These are phyloP conservation scores for Aphanocladium album DNA, from an alignment of 2,329 filamentous ascomycete genomes.

Conservation along the genomic window DNA sequence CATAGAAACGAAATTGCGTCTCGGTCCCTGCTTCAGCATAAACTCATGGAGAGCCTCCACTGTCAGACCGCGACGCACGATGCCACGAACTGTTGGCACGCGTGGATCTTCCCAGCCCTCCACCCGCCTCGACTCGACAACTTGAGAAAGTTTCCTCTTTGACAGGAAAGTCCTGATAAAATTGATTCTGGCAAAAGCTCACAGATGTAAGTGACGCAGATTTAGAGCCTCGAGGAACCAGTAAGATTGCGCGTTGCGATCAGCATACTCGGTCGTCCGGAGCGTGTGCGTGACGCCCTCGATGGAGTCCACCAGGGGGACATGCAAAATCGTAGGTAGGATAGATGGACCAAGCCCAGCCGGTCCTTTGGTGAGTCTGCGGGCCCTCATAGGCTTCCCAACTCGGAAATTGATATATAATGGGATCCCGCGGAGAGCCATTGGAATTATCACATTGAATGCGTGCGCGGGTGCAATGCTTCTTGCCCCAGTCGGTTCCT, in stretches of 20 bases:
- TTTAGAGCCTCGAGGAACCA: conserved; percentile 75
- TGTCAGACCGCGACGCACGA: conserved; percentile 73
- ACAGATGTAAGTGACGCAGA: conserved; percentile 73
- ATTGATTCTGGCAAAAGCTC: conserved; percentile 81
- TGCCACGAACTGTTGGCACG: conserved; percentile 79
- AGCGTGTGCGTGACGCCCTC: conserved; percentile 82
- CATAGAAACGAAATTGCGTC: conserved; percentile 77
- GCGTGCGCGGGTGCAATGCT: conserved; percentile 92
- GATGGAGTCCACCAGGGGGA: conserved; percentile 71
- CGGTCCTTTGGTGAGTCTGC: conserved; percentile 69
- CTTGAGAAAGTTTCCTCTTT: conserved; percentile 80
- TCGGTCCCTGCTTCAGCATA: conserved; percentile 78
- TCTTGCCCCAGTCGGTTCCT: conserved; percentile 70
- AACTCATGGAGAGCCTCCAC: conserved; percentile 75
- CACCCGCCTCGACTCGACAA: conserved; percentile 70
- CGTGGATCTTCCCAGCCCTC: conserved; percentile 84
- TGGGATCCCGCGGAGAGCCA: conserved; percentile 92
- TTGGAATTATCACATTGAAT: conserved; percentile 89
- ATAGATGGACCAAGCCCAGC: conserved; percentile 77
- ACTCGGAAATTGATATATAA: conserved; percentile 68
- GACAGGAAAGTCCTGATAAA: conserved; percentile 78
- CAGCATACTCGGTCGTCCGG: conserved; percentile 80
- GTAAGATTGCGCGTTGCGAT: conserved; percentile 80
- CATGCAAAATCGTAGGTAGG: conserved; percentile 85
- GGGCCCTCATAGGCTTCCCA: conserved; percentile 59